Conservation (phyloP, 164 flowering plant species). For the Hamamelis virginiana region DNA sequence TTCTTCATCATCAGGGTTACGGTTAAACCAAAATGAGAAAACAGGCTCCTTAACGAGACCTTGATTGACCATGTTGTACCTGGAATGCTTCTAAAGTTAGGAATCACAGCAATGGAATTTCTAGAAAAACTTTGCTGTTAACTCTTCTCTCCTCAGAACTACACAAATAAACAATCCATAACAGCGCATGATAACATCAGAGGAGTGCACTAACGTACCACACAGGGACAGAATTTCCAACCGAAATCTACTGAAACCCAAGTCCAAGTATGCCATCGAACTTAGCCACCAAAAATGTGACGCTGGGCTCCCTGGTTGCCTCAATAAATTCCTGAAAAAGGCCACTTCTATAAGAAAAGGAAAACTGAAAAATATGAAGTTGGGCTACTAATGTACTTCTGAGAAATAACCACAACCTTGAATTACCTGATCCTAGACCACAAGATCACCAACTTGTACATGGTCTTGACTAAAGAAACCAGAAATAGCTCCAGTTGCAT, state of each 20-base stretch:
- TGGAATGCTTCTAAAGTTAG: too few relatives aligned
- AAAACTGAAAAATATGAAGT: background rate
- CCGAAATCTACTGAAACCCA: slow-evolving; percentile 65
- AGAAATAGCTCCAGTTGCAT: slow-evolving; percentile 66
- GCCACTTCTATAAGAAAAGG: background rate
- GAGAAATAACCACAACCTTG: background rate
- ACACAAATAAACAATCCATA: too few relatives aligned
- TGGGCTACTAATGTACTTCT: background rate
- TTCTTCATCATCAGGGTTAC: slow-evolving; percentile 41
- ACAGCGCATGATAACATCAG: background rate
- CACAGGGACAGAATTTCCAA: slow-evolving; percentile 55
- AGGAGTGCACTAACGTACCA: slow-evolving; percentile 35
- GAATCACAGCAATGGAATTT: slow-evolving; percentile 21
- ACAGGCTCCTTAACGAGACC: too few relatives aligned
- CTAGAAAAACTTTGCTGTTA: background rate
- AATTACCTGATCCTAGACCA: slow-evolving; percentile 56
- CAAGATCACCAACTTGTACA: slow-evolving; percentile 55
- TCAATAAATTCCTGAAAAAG: slow-evolving; percentile 42
- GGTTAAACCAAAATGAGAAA: slow-evolving; percentile 71
- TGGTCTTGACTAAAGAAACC: slow-evolving; percentile 63
- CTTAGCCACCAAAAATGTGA: slow-evolving; percentile 60
- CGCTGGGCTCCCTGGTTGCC: slow-evolving; percentile 57
- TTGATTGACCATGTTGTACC: too few relatives aligned
- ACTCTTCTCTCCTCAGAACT: too few relatives aligned
- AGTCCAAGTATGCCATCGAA: too few relatives aligned